Percentiles rank a stretch among this genome's conserved stretches.
These are phyloP conservation scores for Streptanthus diversifolius DNA, from an alignment of 345 rosid genomes.

Conservation along the genomic window DNA sequence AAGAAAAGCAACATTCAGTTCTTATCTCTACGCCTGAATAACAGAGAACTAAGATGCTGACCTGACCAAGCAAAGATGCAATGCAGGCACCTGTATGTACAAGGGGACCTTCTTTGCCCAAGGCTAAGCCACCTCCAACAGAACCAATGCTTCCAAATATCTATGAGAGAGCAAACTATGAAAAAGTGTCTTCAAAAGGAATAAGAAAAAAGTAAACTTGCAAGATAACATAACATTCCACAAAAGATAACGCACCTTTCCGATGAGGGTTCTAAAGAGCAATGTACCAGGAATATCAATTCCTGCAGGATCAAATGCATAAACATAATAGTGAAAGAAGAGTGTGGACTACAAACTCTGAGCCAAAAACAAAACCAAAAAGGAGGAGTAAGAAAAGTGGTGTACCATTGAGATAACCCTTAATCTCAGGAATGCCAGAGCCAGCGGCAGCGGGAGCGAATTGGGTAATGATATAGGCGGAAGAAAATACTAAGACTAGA, in stretches of 20 bases:
- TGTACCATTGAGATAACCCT: constrained; percentile 94
- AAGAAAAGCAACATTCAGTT: background rate
- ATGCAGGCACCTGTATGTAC: constrained; percentile 98
- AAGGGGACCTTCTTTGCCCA: constrained; percentile 97
- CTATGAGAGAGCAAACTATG: constrained; percentile 39
- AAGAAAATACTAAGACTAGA: constrained; percentile 78
- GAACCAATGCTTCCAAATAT: constrained; percentile 98
- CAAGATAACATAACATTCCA: background rate
- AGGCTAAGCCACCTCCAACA: constrained; percentile 96
- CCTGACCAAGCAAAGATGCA: constrained; percentile 98
- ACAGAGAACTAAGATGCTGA: constrained; percentile 35
- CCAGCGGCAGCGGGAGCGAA: constrained; percentile 99
- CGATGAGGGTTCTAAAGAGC: constrained; percentile 91
- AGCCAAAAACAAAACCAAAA: background rate
- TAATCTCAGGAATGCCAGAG: constrained; percentile 97
- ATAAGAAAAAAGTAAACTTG: background rate
- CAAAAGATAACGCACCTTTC: constrained; percentile 57
- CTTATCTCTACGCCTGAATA: background rate
- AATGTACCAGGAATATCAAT: constrained; percentile 85
- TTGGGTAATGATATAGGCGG: constrained; percentile 77
- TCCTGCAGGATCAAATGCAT: constrained; percentile 42
- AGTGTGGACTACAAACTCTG: background rate
- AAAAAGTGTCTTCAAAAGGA: constrained; percentile 5
- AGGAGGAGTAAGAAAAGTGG: background rate
- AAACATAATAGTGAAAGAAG: background rate